phyloP scores from a whole-genome alignment of 495 filamentous ascomycete species.

The Copromyces sp. region DNA sequence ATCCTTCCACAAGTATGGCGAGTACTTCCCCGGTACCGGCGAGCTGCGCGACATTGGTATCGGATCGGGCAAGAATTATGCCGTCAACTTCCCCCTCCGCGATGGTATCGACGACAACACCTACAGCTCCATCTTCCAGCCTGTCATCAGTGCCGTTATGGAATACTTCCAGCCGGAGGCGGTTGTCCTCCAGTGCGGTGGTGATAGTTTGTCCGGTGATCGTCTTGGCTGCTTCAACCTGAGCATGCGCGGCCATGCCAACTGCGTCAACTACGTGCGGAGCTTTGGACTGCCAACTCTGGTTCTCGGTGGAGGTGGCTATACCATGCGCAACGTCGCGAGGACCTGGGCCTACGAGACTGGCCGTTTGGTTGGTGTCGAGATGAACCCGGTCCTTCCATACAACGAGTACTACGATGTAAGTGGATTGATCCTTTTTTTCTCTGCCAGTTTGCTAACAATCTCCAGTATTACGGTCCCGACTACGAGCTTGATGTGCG shows the following conservation, averaged over 20 bases:
- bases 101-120: slow-evolving; percentile 90
- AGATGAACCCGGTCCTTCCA: slow-evolving; percentile 72
- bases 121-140: slow-evolving; percentile 94
- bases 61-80: slow-evolving; percentile 83
- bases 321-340: slow-evolving; percentile 98
- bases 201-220: slow-evolving; percentile 90
- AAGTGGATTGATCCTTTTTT: slow-evolving; percentile 17
- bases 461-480: slow-evolving; percentile 79
- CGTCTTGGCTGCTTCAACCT: slow-evolving; percentile 96
- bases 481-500: slow-evolving; percentile 94
- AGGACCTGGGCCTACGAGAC: slow-evolving; percentile 97
- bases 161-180: slow-evolving; percentile 90
- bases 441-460: slow-evolving; percentile 20
- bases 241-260: slow-evolving; percentile 94
- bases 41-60: slow-evolving; percentile 94
- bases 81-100: slow-evolving; percentile 92
- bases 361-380: slow-evolving; percentile 73
- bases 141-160: slow-evolving; percentile 88
- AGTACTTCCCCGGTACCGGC: slow-evolving; percentile 96
- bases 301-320: slow-evolving; percentile 89
- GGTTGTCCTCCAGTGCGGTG: slow-evolving; percentile 93
- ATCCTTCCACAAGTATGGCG: slow-evolving; percentile 97
- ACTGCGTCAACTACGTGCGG: slow-evolving; percentile 93
- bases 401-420: slow-evolving; percentile 99
- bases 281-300: slow-evolving; percentile 84